Conservation (phyloP, 169 alveolate species). For the Cryptosporidium sp. region DNA sequence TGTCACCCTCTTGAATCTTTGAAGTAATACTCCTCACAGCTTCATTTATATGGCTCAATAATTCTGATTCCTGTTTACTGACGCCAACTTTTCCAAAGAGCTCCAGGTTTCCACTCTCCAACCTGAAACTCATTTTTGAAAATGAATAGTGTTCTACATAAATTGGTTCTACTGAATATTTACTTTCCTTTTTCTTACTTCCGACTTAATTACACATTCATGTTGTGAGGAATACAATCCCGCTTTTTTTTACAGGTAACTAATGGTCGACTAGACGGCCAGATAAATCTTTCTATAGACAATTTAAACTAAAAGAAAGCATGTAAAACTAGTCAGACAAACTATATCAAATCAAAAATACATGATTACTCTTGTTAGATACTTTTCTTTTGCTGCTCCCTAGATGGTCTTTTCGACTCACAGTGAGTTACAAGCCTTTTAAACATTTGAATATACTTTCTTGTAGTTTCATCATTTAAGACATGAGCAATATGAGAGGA, state of each 20-base stretch:
- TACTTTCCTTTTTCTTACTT: background rate
- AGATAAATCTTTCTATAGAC: background rate
- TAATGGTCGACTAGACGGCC: conserved; percentile 19
- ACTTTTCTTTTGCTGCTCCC: conserved; percentile 5
- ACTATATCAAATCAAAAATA: background rate
- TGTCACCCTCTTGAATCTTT: conserved; percentile 8
- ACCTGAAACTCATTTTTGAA: conserved; percentile 14
- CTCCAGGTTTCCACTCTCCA: conserved; percentile 5
- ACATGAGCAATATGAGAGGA: conserved; percentile 92
- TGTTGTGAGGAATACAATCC: background rate
- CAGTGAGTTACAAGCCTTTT: conserved; percentile 89
- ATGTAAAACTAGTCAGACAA: background rate
- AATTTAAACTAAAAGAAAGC: background rate
- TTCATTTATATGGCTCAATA: conserved; percentile 23
- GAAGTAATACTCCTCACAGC: conserved; percentile 30
- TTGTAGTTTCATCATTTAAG: conserved; percentile 91
- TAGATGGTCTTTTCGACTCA: conserved; percentile 71
- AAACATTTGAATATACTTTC: conserved; percentile 89
- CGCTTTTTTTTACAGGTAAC: conserved; percentile 32
- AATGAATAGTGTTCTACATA: background rate
- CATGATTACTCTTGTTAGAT: background rate
- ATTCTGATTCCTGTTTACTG: conserved; percentile 21
- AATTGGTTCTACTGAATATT: background rate
- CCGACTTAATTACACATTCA: background rate
- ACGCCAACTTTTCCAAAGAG: conserved; percentile 28